Evolutionary conservation across 2,329 filamentous ascomycete genomes (phyloP).

Genomic region (Scorias spongiosa): DNA sequence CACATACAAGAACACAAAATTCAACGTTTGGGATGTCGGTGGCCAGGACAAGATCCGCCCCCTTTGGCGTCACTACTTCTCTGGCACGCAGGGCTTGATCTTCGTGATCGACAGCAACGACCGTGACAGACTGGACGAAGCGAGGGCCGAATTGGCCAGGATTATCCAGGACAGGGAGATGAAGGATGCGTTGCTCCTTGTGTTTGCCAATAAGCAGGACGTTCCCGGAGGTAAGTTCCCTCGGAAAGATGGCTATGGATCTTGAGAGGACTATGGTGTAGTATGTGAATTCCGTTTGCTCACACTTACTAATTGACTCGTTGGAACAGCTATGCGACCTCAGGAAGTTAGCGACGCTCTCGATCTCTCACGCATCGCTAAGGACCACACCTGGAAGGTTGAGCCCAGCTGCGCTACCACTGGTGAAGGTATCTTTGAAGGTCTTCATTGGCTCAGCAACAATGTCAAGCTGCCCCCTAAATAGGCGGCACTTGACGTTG

Average conservation of each 20-base stretch:
- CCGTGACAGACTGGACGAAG: conserved; percentile 94
- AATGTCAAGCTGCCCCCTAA: conserved; percentile 31
- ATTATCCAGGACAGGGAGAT: conserved; percentile 99
- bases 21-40: conserved; percentile 99
- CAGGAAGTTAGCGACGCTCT: conserved; percentile 35
- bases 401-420: conserved; percentile 39
- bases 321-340: conserved; percentile 29
- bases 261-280: neutral
- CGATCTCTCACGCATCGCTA: conserved; percentile 34
- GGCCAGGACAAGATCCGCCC: conserved; percentile 99
- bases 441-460: conserved; percentile 35
- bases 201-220: conserved; percentile 99
- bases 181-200: conserved; percentile 86
- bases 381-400: conserved; percentile 38
- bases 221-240: conserved; percentile 56
- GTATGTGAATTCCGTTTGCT: neutral
- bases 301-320: too few relatives aligned
- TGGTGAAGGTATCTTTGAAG: conserved; percentile 38
- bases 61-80: conserved; percentile 99
- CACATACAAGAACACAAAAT: conserved; percentile 99
- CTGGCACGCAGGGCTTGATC: conserved; percentile 93
- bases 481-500: neutral
- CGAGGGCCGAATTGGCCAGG: conserved; percentile 86
- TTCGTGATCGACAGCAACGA: conserved; percentile 99
- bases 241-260: neutral